Conservation (phyloP, 225 moss, liverwort and hornwort genomes). For the Rhytidiadelphus loreus region DNA sequence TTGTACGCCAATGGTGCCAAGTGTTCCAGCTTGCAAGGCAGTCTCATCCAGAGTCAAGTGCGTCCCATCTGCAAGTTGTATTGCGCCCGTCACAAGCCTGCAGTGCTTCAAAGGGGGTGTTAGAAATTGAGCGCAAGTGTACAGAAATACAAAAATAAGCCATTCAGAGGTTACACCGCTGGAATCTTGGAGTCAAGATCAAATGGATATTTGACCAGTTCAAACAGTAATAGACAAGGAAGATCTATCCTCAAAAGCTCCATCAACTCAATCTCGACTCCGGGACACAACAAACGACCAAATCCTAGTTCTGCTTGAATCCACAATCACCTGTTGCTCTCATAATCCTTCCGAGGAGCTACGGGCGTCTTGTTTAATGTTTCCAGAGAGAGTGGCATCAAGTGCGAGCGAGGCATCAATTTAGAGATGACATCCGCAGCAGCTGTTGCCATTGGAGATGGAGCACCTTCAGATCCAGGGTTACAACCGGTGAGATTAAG, state of each 20-base stretch:
- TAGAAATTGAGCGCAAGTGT: neutral
- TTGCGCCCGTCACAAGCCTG: conserved; percentile 75
- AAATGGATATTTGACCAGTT: neutral
- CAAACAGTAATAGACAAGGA: neutral
- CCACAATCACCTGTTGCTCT: conserved; percentile 48
- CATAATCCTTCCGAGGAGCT: conserved; percentile 87
- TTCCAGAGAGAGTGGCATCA: conserved; percentile 63
- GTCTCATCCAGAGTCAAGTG: conserved; percentile 90
- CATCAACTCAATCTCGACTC: neutral
- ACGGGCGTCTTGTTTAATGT: conserved; percentile 50
- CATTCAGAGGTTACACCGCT: neutral
- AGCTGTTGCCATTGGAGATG: conserved; percentile 29
- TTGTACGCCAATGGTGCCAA: conserved; percentile 57
- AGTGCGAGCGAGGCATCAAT: conserved; percentile 71
- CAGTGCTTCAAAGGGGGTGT: neutral
- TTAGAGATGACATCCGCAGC: conserved; percentile 42
- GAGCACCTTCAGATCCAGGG: conserved; percentile 21
- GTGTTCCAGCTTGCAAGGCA: conserved; percentile 48
- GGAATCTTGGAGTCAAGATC: neutral
- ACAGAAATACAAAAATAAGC: neutral
- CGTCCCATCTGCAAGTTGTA: conserved; percentile 86
- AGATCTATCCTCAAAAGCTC: no score
- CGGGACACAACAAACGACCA: neutral
- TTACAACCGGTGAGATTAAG: conserved; percentile 65
- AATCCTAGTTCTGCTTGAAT: neutral